Base-by-base conservation (phyloP, 2,329 filamentous ascomycete species). In the Dryadomyces quercivorus region DNA sequence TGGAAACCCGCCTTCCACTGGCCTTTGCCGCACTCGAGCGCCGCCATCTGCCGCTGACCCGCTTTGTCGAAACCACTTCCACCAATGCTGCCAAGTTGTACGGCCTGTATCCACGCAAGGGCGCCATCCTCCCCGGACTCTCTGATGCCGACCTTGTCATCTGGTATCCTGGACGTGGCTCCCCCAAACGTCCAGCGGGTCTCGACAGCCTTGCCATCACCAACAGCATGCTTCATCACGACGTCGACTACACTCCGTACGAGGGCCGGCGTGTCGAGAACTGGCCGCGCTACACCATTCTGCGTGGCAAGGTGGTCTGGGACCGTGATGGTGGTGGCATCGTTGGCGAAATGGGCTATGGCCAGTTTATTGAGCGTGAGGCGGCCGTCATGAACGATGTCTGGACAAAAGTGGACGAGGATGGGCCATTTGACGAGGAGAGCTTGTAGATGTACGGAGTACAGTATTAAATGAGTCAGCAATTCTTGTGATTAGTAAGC, bases 201-300 rank as follows among this genome's bases (percentile, higher is more conserved):
- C 73, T 55, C 44, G 44, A 51, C 53, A 7, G 8, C 13, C 62
- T 73, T 18, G 64, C 68, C 13, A 72, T 78, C 58, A 64, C 65
- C 44, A 81, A 82, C 60, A 67, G 68, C 8, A 74, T 75, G 66
- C 63, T 84, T 58, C 80, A 84, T 63, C 80, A 84, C 62, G 72
- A 78, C 57, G 74, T 81, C 2, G 80, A 84, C 61, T 82, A 84
- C 61, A 82, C 80, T 9, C 80, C 80, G 0, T 84, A 77, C 59
- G 80, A 84, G 62, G 79, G 80, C 0, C 70, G 69, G 50, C 66
- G 61, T n/a, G 61, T 84, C 44, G 70, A 69, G 31, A 78, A 84
- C 55, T 84, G 81, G 80, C 80, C 80, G 12, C 69, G 80, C 20
- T 82, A 77, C 61, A 83, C 79, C 0, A 69, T 84, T 8, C 59